phyloP scores from a whole-genome alignment of 2,329 filamentous ascomycete species.

The Ascochyta pisi region DNA sequence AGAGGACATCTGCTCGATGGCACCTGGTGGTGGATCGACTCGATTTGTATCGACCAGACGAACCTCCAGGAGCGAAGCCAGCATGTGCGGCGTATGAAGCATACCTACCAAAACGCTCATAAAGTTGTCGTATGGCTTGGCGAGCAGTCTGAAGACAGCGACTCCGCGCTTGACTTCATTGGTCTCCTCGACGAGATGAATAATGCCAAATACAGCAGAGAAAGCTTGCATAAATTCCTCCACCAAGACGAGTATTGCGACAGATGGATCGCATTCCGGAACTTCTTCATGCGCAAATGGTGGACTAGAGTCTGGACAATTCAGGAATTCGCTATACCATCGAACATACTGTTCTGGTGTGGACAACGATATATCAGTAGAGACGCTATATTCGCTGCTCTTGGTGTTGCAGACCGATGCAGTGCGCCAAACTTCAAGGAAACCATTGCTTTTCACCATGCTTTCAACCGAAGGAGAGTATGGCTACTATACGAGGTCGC shows the following conservation, averaged over 20 bases:
- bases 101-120: background rate
- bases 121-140: too few relatives aligned
- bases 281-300: background rate
- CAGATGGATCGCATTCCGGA: background rate
- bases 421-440: background rate
- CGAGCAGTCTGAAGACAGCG: too few relatives aligned
- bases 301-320: background rate
- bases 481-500: too few relatives aligned
- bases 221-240: too few relatives aligned
- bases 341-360: background rate
- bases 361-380: background rate
- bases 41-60: background rate
- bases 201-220: too few relatives aligned
- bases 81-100: background rate
- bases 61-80: background rate
- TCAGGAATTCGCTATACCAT: background rate
- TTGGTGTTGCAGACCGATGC: background rate
- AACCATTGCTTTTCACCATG: background rate
- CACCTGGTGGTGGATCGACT: background rate
- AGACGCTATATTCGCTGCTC: background rate
- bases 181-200: background rate
- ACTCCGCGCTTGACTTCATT: too few relatives aligned
- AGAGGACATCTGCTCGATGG: too few relatives aligned
- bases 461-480: background rate
- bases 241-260: too few relatives aligned